A percentile compares a stretch with the other conserved stretches of the same genome.
Evolutionary conservation across 192 early-diverging fungal genomes (phyloP).

Genomic region (Coemansia nantahalensis): DNA sequence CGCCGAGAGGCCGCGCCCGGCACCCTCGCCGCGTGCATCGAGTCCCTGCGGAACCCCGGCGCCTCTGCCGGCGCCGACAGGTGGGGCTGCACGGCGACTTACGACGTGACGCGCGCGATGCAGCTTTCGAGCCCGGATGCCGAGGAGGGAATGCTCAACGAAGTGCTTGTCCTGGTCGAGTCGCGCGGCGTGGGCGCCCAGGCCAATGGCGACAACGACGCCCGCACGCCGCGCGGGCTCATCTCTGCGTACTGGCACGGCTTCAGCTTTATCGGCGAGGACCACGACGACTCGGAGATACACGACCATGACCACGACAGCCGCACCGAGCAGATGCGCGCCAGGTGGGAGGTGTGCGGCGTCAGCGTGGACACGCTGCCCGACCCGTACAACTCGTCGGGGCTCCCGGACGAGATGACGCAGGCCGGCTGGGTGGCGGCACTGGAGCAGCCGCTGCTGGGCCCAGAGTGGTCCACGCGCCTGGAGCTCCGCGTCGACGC

Average conservation of each 20-base stretch:
- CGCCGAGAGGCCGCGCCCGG: slow-evolving; percentile 49
- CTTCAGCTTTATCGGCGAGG: slow-evolving; percentile 46
- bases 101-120: slow-evolving; percentile 54
- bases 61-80: slow-evolving; percentile 59
- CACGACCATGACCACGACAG: slow-evolving; percentile 44
- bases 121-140: slow-evolving; percentile 30
- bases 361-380: slow-evolving; percentile 65
- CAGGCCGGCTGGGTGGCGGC: slow-evolving; percentile 44
- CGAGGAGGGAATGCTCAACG: slow-evolving; percentile 58
- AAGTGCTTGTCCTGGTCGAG: slow-evolving; percentile 69
- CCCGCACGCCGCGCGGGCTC: slow-evolving; percentile 71
- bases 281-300: slow-evolving; percentile 53
- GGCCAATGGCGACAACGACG: slow-evolving; percentile 70
- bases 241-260: slow-evolving; percentile 63
- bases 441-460: slow-evolving; percentile 29
- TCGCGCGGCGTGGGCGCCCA: slow-evolving; percentile 73
- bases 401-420: slow-evolving; percentile 69
- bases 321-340: slow-evolving; percentile 45
- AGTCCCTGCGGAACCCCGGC: slow-evolving; percentile 29
- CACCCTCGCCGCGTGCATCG: slow-evolving; percentile 1
- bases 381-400: slow-evolving; percentile 62
- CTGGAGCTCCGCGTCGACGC: slow-evolving; percentile 23
- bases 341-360: slow-evolving; percentile 68
- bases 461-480: slow-evolving; percentile 29
- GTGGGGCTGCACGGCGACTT: slow-evolving; percentile 58